Evolutionary conservation across 768 basidiomycete species (phyloP).

Genomic region (Punctularia strigosozonata): DNA sequence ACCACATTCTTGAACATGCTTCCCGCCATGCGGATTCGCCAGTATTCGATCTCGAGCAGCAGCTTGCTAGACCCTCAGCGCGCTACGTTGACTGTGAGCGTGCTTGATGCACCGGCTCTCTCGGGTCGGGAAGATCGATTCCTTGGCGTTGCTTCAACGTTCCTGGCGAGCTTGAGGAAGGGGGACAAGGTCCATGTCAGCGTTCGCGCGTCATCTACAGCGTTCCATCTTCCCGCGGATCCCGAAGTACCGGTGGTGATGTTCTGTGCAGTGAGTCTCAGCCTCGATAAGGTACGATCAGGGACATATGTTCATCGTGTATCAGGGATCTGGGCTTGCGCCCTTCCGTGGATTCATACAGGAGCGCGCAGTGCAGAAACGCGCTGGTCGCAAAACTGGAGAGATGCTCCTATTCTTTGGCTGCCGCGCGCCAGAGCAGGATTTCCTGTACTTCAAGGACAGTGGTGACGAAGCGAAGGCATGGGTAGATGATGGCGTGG

Average conservation of each 20-base stretch:
- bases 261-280: slow-evolving; percentile 33
- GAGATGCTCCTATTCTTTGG: slow-evolving; percentile 34
- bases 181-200: slow-evolving; percentile 32
- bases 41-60: slow-evolving; percentile 40
- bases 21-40: slow-evolving; percentile 34
- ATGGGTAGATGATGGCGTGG: slow-evolving; percentile 30
- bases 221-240: slow-evolving; percentile 33
- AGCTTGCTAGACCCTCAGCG: slow-evolving; percentile 30
- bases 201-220: slow-evolving; percentile 24
- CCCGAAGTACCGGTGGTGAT: slow-evolving; percentile 28
- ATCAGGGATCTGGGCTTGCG: slow-evolving; percentile 36
- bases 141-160: slow-evolving; percentile 36
- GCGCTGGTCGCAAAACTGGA: slow-evolving; percentile 28
- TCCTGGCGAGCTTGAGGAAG: slow-evolving; percentile 25
- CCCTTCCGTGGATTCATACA: slow-evolving; percentile 42
- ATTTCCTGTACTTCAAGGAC: slow-evolving; percentile 29
- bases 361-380: slow-evolving; percentile 34
- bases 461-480: slow-evolving; percentile 29
- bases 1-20: slow-evolving; percentile 27
- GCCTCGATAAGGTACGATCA: no score
- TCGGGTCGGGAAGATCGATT: slow-evolving; percentile 22
- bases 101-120: slow-evolving; percentile 26
- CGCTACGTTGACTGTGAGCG: slow-evolving; percentile 33
- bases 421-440: slow-evolving; percentile 28
- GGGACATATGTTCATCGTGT: no score